Conservation (phyloP, 2,329 filamentous ascomycete species). For the Ophiostoma australiae region DNA sequence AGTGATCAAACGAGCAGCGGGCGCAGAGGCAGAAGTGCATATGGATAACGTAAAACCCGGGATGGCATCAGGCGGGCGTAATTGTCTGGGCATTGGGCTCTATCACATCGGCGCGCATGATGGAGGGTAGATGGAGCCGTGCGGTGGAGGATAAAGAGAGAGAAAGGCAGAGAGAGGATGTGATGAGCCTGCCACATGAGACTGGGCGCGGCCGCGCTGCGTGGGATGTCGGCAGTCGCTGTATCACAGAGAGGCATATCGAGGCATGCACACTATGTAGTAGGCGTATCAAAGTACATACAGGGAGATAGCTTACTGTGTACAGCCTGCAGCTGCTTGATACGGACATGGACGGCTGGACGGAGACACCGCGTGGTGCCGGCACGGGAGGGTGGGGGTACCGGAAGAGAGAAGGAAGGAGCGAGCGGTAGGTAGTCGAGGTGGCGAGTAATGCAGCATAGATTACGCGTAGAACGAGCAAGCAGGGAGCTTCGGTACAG, state of each 20-base stretch:
- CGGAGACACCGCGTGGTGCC: neutral
- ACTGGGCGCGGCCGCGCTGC: neutral
- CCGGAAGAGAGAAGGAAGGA: neutral
- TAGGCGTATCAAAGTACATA: too few species aligned
- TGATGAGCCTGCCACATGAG: neutral
- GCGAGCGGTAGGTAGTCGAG: neutral
- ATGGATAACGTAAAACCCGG: neutral
- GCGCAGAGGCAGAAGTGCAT: neutral
- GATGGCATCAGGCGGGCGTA: neutral
- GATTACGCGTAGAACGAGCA: too few species aligned
- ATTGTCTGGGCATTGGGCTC: conserved; percentile 3
- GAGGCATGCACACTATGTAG: too few species aligned
- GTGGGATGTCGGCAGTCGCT: neutral
- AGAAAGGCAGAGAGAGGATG: neutral
- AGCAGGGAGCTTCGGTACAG: neutral
- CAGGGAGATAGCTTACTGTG: too few species aligned
- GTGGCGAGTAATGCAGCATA: neutral
- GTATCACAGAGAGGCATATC: neutral
- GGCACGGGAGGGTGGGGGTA: conserved; percentile 11
- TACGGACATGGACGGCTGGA: neutral
- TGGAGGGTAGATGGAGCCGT: neutral
- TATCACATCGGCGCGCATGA: neutral
- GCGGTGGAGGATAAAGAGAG: neutral
- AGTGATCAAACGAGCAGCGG: neutral
- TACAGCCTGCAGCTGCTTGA: neutral